Evolutionary conservation across 1,284 basidiomycete species (phyloP).

Genomic region (Cerioporus squamosus): DNA sequence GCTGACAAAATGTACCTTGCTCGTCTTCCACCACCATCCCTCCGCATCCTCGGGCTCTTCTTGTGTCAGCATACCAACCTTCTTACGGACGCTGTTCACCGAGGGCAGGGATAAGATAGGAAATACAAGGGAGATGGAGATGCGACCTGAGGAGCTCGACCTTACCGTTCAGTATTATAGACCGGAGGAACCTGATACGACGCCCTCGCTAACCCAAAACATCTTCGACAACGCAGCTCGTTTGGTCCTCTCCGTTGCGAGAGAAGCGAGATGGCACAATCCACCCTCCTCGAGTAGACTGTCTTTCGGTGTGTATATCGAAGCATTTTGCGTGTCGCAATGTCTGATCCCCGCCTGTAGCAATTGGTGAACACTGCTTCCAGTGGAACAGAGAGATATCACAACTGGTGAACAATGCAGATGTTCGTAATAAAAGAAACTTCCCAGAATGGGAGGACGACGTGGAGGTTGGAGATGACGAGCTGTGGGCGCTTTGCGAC

Average conservation of each 20-base stretch:
- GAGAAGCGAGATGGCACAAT: not conserved
- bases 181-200: not conserved
- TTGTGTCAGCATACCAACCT: no score
- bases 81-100: no score
- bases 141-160: not conserved
- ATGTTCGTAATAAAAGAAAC: no score
- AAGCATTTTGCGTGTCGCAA: not conserved
- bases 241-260: not conserved
- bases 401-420: not conserved
- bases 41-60: no score
- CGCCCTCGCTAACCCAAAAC: not conserved
- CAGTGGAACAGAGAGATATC: not conserved
- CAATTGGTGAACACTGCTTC: not conserved
- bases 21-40: no score
- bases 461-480: conserved; percentile 5
- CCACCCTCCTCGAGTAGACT: not conserved
- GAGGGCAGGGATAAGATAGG: no score
- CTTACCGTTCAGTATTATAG: not conserved
- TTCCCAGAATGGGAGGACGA: conserved; percentile 18
- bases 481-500: conserved; percentile 16
- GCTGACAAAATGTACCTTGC: no score
- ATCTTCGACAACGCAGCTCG: not conserved
- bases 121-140: not conserved
- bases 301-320: not conserved
- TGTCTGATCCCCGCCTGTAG: not conserved